Evolutionary conservation across 1,284 basidiomycete genomes (phyloP).

Genomic region (Meira nashicola): DNA sequence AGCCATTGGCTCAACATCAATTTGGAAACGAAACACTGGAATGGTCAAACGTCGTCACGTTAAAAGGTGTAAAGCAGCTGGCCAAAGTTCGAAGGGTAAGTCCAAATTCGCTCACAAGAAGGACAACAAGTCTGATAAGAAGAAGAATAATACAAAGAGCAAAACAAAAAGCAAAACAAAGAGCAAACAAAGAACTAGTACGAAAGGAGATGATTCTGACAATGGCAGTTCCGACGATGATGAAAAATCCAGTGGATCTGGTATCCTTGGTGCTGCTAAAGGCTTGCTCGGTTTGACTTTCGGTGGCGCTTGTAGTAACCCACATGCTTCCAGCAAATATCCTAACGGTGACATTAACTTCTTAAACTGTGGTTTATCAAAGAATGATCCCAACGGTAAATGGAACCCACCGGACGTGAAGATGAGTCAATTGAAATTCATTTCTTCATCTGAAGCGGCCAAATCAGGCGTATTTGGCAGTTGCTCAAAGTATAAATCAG

Average conservation of each 20-base stretch:
- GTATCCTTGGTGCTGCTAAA: background rate
- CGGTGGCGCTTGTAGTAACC: slow-evolving; percentile 2
- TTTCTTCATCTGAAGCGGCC: slow-evolving; percentile 23
- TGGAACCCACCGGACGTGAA: slow-evolving; percentile 35
- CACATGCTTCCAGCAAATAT: slow-evolving; percentile 19
- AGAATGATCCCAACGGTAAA: slow-evolving; percentile 18
- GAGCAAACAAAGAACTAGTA: too few relatives aligned
- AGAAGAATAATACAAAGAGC: background rate
- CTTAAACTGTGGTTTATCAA: slow-evolving; percentile 39
- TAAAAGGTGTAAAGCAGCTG: background rate
- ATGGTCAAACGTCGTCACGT: background rate
- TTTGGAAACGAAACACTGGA: too few relatives aligned
- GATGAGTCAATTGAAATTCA: slow-evolving; percentile 30
- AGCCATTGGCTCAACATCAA: too few relatives aligned
- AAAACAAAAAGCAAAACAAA: too few relatives aligned
- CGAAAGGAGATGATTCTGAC: background rate
- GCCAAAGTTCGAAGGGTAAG: background rate
- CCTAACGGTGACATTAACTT: slow-evolving; percentile 38
- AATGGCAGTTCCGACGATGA: background rate
- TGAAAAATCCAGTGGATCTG: background rate
- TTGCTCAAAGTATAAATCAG: slow-evolving; percentile 27
- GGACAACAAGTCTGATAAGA: background rate
- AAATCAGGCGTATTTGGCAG: slow-evolving; percentile 22
- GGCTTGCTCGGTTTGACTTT: slow-evolving; percentile 14
- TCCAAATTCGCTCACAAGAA: background rate